These are phyloP conservation scores for Singerocomus rubriflavus DNA, from an alignment of 1,284 basidiomycete genomes.

Conservation along the genomic window DNA sequence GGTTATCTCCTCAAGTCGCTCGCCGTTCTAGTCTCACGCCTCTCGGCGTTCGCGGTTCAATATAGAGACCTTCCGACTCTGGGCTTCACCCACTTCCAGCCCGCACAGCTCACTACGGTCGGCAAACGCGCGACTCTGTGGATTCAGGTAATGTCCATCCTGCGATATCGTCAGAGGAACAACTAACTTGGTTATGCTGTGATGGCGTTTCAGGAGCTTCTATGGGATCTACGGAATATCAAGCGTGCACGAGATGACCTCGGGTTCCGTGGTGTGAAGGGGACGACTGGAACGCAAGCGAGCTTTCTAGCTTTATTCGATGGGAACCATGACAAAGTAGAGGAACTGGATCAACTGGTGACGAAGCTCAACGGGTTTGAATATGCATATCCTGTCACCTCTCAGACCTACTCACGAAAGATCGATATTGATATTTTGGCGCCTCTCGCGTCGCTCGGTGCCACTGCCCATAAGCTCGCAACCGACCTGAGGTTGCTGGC, in stretches of 20 bases:
- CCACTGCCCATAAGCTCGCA: slow-evolving; percentile 97
- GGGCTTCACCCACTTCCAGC: slow-evolving; percentile 99
- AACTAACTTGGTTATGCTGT: background rate
- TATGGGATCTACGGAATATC: slow-evolving; percentile 97
- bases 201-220: slow-evolving; percentile 61
- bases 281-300: slow-evolving; percentile 97
- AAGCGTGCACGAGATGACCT: slow-evolving; percentile 89
- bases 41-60: slow-evolving; percentile 73
- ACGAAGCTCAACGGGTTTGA: slow-evolving; percentile 90
- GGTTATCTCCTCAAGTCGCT: slow-evolving; percentile 86
- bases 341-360: slow-evolving; percentile 85
- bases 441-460: slow-evolving; percentile 87
- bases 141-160: slow-evolving; percentile 68
- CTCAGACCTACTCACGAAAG: slow-evolving; percentile 98
- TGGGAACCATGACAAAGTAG: slow-evolving; percentile 93
- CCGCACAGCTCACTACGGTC: slow-evolving; percentile 97
- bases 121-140: slow-evolving; percentile 99
- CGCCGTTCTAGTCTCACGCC: slow-evolving; percentile 85
- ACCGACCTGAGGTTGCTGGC: slow-evolving; percentile 93
- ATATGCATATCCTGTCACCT: slow-evolving; percentile 96
- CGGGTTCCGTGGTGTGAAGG: slow-evolving; percentile 98
- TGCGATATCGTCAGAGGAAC: background rate
- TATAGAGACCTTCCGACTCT: slow-evolving; percentile 84
- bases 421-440: slow-evolving; percentile 94
- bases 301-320: slow-evolving; percentile 95